Base-by-base conservation (phyloP, 2,329 filamentous ascomycete species). In the Phaeosphaeria sp. region DNA sequence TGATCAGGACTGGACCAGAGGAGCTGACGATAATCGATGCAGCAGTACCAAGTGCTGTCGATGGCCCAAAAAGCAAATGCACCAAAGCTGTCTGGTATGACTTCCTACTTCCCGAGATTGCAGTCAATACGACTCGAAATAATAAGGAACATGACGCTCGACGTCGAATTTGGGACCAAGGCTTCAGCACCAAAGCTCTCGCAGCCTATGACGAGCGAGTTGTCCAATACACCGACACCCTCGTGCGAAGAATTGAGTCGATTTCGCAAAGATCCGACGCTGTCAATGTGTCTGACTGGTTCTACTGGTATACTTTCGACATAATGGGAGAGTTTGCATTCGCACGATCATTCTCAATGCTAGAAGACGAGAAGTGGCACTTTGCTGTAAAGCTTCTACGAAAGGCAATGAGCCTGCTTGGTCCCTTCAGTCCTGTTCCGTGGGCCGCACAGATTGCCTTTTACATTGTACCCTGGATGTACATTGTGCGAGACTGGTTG, bases 131-230 rank as follows among this genome's bases (percentile, higher is more conserved):
- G 5, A 49, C 52, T 6, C 52, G 52, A 13, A 22, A 41, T 5
- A 36, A 17, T 13, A 17, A 21, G 10, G 30, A 49, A 15, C 52
- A 55, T 33, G 33, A 21, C 3, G 46, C 21, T n/a, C 39, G 51
- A n/a, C 71, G 79, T 2, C 72, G 75, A 1, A 48, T 74, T 1
- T 54, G 81, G 9, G 65, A 75, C 0, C 72, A 76, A 55, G 77
- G 73, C 0, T 81, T 82, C 57, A 79, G 77, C 0, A 78, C 81
- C 36, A 75, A 70, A 33, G 73, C 76, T 3, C 50, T 82, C 21
- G 65, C 70, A 3, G 72, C 21, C 20, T 59, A 59, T 25, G 47
- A 59, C 27, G 39, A 53, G 10, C 56, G 56, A 9, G 20, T 42
- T n/a, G 15, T 18, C 17, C 20, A 7, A 10, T 18, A 42, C 39